These are phyloP conservation scores for Hygrocybe punicea DNA, from an alignment of 768 basidiomycete genomes.

Conservation along the genomic window DNA sequence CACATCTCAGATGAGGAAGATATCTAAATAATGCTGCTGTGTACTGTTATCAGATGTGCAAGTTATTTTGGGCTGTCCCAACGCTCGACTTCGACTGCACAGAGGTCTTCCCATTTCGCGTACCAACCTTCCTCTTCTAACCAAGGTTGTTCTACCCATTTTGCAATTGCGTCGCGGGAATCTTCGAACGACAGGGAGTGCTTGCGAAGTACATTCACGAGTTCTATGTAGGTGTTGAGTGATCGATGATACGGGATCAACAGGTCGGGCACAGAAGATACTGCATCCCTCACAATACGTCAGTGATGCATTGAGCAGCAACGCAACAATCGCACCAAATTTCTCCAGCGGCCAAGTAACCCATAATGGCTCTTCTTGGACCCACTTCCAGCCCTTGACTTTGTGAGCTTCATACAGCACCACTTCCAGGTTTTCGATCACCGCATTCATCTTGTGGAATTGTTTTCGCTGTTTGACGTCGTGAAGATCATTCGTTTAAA, in stretches of 20 bases:
- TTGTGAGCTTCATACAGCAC: constrained; percentile 68
- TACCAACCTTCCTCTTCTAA: constrained; percentile 70
- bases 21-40: constrained; percentile 1
- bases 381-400: constrained; percentile 70
- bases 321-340: constrained; percentile 51
- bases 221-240: constrained; percentile 50
- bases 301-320: neutral
- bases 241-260: constrained; percentile 67
- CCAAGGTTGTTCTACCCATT: constrained; percentile 69
- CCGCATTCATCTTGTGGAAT: constrained; percentile 60
- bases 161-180: constrained; percentile 56
- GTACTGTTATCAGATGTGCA: neutral
- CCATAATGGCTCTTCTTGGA: constrained; percentile 71
- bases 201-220: constrained; percentile 55
- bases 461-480: constrained; percentile 54
- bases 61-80: constrained; percentile 42
- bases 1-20: constrained; percentile 83
- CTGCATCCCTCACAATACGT: constrained; percentile 33
- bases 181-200: constrained; percentile 70
- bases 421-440: constrained; percentile 62
- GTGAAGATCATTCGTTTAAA: neutral
- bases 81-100: constrained; percentile 68
- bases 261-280: constrained; percentile 52
- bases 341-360: constrained; percentile 77
- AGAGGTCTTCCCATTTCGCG: constrained; percentile 73